Base-by-base conservation (phyloP, 2,329 filamentous ascomycete species). In the Fusarium sp. region DNA sequence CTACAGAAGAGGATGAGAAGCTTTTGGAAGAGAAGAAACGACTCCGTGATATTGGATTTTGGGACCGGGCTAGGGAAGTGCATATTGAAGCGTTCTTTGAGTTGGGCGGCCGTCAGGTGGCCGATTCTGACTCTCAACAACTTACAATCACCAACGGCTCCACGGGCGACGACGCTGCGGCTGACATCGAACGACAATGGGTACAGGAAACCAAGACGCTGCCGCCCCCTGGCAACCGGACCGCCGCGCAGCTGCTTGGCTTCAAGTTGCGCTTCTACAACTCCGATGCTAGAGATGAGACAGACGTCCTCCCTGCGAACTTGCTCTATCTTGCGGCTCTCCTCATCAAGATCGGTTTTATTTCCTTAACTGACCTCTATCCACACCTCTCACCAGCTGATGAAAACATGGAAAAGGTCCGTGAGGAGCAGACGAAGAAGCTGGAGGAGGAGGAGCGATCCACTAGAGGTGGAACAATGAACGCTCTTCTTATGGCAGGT, bases 201-300 rank as follows among this genome's bases (percentile, higher is more conserved):
- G 93, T 97, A 73, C 86, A 89, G 68, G 84, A 88, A 63, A 98
- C 95, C 4, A 91, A 90, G 59, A 97, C 93, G 0, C 82, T 96
- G 5, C 94, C 94, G 7, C 93, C 94, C 2, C 85, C 88, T 30
- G 96, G 97, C 30, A 99, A 98, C 78, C 89, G 91, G 45, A 93
- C 97, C 63, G 96, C 96, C 2, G 97, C 97, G 30, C 96, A 98
- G 78, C 87, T 99, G 5, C 89, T 99, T 16, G 96, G 96, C 6
- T 99, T 99, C 86, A 99, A 99, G 80, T 87, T 99, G 53, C 92
- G 93, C 16, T 99, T 97, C 79, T 99, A 99, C 77, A 92, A 93
- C 42, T 97, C 93, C 0, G 85, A 90, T 28, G 90, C 92, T 37
- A 89, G 95, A 59, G 89, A 93, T 63, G 87, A 90, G 56, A 84